Percentiles rank a stretch among this genome's conserved stretches.
phyloP scores from a whole-genome alignment of 805 yeast species.

The Zygotorulaspora sp. region DNA sequence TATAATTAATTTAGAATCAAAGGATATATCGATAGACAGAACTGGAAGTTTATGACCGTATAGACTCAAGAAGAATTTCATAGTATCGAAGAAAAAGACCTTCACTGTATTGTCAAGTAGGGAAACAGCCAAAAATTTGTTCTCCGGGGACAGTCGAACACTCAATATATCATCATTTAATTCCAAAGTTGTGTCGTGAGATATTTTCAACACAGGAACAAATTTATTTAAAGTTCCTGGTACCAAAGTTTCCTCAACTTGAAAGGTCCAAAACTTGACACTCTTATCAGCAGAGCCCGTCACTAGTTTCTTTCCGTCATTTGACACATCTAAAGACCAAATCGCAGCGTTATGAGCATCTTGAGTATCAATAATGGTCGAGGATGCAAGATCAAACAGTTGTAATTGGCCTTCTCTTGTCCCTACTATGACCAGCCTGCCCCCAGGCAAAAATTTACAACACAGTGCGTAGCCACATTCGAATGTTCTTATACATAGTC shows the following conservation, averaged over 20 bases:
- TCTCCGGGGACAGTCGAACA: slow-evolving; percentile 76
- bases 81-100: slow-evolving; percentile 79
- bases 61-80: slow-evolving; percentile 81
- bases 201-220: slow-evolving; percentile 51
- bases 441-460: slow-evolving; percentile 85
- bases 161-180: slow-evolving; percentile 79
- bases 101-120: slow-evolving; percentile 92
- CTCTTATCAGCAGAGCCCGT: slow-evolving; percentile 94
- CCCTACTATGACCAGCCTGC: slow-evolving; percentile 78
- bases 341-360: slow-evolving; percentile 78
- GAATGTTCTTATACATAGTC: slow-evolving; percentile 76
- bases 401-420: slow-evolving; percentile 83
- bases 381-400: slow-evolving; percentile 79
- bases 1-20: slow-evolving; percentile 79
- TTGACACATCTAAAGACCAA: slow-evolving; percentile 85
- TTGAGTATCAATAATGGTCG: slow-evolving; percentile 63
- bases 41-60: slow-evolving; percentile 98
- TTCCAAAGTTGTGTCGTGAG: slow-evolving; percentile 78
- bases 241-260: slow-evolving; percentile 58
- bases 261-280: slow-evolving; percentile 85
- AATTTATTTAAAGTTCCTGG: slow-evolving; percentile 58
- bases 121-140: slow-evolving; percentile 73
- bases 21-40: slow-evolving; percentile 83
- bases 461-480: slow-evolving; percentile 84
- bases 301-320: slow-evolving; percentile 78